These are phyloP conservation scores for Heimioporus punctisporus DNA, from an alignment of 1,284 basidiomycete species.

Conservation along the genomic window DNA sequence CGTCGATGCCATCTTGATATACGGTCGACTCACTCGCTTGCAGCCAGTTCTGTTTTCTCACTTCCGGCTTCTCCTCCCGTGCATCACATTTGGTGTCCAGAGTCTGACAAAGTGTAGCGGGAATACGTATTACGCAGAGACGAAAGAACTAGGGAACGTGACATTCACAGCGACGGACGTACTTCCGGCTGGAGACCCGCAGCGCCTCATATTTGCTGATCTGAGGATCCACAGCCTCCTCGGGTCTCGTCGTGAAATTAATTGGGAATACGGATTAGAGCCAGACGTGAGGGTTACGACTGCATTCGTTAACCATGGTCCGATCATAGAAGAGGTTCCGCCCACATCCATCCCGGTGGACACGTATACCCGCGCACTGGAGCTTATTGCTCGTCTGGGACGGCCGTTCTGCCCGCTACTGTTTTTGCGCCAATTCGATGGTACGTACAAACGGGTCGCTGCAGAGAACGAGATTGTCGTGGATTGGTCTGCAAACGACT, in stretches of 20 bases:
- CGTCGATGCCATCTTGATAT: background rate
- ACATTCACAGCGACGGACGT: background rate
- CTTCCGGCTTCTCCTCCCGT: slow-evolving; percentile 1
- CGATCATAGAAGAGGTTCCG: background rate
- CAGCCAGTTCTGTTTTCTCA: background rate
- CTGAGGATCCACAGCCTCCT: background rate
- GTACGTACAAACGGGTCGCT: background rate
- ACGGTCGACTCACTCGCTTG: background rate
- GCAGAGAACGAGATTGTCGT: background rate
- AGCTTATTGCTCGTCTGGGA: background rate
- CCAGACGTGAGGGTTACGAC: background rate
- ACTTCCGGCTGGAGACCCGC: background rate
- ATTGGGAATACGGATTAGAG: background rate
- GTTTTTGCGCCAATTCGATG: background rate
- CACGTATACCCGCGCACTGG: background rate
- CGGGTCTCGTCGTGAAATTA: background rate
- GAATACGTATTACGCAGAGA: background rate
- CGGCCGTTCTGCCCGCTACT: background rate
- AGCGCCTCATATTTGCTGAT: background rate
- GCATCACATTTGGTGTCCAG: background rate
- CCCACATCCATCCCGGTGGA: background rate
- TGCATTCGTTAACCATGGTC: background rate
- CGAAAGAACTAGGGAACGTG: background rate
- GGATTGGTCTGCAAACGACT: background rate
- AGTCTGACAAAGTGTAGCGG: background rate